These are phyloP conservation scores for Pleurotus cornucopiae DNA, from an alignment of 768 basidiomycete genomes.

Conservation along the genomic window DNA sequence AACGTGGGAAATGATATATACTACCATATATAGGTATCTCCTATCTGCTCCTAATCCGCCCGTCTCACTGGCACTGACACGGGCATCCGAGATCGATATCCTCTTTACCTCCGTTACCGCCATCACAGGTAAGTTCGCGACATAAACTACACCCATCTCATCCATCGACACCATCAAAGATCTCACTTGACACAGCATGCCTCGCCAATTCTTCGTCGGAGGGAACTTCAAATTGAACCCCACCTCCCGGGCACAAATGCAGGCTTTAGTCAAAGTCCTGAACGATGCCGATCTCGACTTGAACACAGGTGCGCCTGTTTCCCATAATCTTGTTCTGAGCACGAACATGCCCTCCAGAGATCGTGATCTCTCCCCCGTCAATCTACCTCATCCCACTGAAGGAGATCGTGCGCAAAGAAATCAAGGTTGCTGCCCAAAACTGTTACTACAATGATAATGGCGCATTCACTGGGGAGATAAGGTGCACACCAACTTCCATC, in stretches of 20 bases:
- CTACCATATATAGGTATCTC: no score
- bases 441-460: conserved; percentile 79
- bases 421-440: conserved; percentile 90
- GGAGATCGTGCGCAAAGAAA: conserved; percentile 54
- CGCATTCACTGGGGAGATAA: conserved; percentile 97
- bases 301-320: conserved; percentile 53
- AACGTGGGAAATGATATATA: no score
- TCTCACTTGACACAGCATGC: conserved; percentile 34
- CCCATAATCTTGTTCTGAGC: neutral
- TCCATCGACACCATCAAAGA: neutral
- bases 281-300: conserved; percentile 80
- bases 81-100: neutral
- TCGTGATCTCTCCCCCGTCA: conserved; percentile 80
- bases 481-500: conserved; percentile 37
- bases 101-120: conserved; percentile 4
- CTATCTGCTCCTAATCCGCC: no score
- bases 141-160: neutral
- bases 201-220: conserved; percentile 90
- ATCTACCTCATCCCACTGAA: conserved; percentile 80
- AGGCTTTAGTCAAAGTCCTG: conserved; percentile 59
- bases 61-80: no score
- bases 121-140: neutral
- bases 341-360: neutral
- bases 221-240: conserved; percentile 99
- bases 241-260: conserved; percentile 56